These are phyloP conservation scores for Grigorovia humatica DNA, from an alignment of 805 yeast species.

Conservation along the genomic window DNA sequence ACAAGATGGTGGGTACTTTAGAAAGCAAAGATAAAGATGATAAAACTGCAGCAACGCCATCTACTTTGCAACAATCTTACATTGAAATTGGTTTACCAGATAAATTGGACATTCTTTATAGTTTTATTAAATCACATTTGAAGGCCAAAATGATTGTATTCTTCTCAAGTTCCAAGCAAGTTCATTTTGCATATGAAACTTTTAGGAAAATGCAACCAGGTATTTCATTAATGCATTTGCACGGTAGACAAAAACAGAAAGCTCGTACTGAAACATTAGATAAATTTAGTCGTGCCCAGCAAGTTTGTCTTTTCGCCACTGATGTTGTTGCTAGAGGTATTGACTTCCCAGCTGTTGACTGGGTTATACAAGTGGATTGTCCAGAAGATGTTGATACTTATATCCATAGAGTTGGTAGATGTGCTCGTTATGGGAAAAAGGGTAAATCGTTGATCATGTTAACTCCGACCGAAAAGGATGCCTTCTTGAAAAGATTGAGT, in stretches of 20 bases:
- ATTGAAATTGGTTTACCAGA: constrained; percentile 62
- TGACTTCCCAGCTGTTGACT: constrained; percentile 86
- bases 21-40: constrained; percentile 49
- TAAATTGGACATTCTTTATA: constrained; percentile 77
- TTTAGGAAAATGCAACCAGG: constrained; percentile 88
- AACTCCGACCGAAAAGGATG: constrained; percentile 74
- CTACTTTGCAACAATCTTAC: constrained; percentile 74
- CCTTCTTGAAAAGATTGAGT: constrained; percentile 54
- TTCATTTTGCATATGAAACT: constrained; percentile 78
- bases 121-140: constrained; percentile 74
- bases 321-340: constrained; percentile 89
- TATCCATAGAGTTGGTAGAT: constrained; percentile 84
- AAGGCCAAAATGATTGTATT: constrained; percentile 75
- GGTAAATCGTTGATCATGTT: constrained; percentile 80
- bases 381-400: constrained; percentile 87
- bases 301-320: constrained; percentile 78
- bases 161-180: constrained; percentile 81
- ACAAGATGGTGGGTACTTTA: constrained; percentile 37
- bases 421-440: constrained; percentile 75
- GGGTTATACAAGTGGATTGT: constrained; percentile 90
- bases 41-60: constrained; percentile 69
- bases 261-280: constrained; percentile 74
- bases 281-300: constrained; percentile 67
- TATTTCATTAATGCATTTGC: constrained; percentile 72
- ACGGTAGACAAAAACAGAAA: constrained; percentile 86